phyloP scores from a whole-genome alignment of 805 yeast species.

The Schwanniomyces yamadae region DNA sequence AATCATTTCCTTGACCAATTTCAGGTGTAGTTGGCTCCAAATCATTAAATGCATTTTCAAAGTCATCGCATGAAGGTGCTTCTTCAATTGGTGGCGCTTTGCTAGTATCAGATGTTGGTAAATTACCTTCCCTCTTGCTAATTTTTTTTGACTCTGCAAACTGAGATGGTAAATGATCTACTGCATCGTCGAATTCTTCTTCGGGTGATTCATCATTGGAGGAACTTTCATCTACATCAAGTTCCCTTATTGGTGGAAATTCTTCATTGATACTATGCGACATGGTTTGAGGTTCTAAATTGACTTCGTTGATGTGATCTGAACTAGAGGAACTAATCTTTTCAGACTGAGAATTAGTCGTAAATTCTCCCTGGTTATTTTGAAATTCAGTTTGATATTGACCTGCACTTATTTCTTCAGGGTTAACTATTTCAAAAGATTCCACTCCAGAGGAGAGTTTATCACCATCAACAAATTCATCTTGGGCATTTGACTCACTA shows the following conservation, averaged over 20 bases:
- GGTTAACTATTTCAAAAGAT: constrained; percentile 54
- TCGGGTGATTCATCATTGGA: constrained; percentile 38
- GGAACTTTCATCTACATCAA: constrained; percentile 53
- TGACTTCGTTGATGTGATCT: too few relatives aligned
- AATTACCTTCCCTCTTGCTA: constrained; percentile 14
- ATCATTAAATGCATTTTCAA: constrained; percentile 37
- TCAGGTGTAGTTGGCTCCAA: constrained; percentile 34
- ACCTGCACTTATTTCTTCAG: constrained; percentile 49
- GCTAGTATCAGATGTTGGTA: constrained; percentile 3
- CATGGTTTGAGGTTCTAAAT: too few relatives aligned
- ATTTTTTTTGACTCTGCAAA: constrained; percentile 11
- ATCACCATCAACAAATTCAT: constrained; percentile 36
- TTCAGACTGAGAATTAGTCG: too few relatives aligned
- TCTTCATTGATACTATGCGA: constrained; percentile 36
- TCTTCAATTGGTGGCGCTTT: constrained; percentile 1
- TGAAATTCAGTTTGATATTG: too few relatives aligned
- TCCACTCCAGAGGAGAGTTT: constrained; percentile 46
- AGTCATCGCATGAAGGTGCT: constrained; percentile 20
- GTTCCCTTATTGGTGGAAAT: constrained; percentile 62
- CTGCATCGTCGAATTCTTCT: constrained; percentile 37
- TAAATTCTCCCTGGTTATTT: too few relatives aligned
- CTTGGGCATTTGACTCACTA: constrained; percentile 6
- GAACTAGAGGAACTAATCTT: too few relatives aligned
- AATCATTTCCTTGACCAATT: constrained; percentile 18
- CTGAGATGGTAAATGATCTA: constrained; percentile 23